Evolutionary conservation across 352 stramenopile species (phyloP), one percentile per base, ranked within the genome.

Genomic region (Phytophthora meadii): DNA sequence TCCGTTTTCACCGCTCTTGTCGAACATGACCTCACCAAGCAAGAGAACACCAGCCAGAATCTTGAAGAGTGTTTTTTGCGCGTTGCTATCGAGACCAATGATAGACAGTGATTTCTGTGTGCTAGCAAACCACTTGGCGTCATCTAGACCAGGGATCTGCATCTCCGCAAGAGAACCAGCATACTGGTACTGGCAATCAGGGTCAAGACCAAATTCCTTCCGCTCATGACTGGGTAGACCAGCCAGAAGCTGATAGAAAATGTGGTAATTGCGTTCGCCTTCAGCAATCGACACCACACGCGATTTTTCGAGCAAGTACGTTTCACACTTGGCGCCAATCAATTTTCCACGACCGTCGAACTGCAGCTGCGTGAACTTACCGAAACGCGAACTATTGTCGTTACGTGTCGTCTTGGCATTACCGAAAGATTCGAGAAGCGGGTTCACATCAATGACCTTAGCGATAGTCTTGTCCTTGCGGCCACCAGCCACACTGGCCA

Each of bases 181-280:
- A 66, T 96, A 96, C 55, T 82, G 74, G 67, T 94, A 96, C 36
- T 74, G 70, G 44, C 82, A 81, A 15, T 76, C 68, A 27, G 81
- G 68, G 46, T 96, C 81, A 3, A 96, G 72, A 14, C 86, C 73
- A 49, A 87, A 85, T 1, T 89, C 83, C 30, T 82, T 72, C 2
- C 81, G 74, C 59, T 92, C 82, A 3, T 60, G 52, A 11, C 65
- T 68, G 10, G 84, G 76, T 6, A 96, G 67, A 52, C 88, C 88
- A 22, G 81, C 65, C 14, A 96, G 72, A 52, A 96, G 83, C 76
- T 99, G 95, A 73, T 99, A 99, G 70, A 99, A 99, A 65, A 99
- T 97, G 72, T 99, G 97, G 76, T 98, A 99, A 65, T 98, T 99
- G 24, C 97, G 87, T 75, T 99, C 96, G 11, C 96, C 96, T n/a